Evolutionary conservation across 2,329 filamentous ascomycete species (phyloP), one percentile per base, ranked within the genome.

Genomic region (Hypocreales sp.): DNA sequence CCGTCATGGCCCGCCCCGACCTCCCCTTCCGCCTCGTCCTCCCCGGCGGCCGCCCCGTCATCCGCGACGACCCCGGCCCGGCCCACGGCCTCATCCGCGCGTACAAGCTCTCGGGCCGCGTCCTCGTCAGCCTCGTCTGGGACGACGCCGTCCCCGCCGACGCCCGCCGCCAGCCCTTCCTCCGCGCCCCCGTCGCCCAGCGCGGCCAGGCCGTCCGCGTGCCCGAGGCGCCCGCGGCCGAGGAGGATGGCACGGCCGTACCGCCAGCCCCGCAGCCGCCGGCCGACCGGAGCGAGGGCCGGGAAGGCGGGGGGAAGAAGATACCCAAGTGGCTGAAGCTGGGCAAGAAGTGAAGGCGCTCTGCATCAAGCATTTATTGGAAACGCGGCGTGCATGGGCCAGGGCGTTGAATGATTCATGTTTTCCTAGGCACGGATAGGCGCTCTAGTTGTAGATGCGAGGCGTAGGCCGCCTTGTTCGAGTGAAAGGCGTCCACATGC

Each of bases 71-170:
- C 11, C 53, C 51, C 9, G 56, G 56, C 24, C 50, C 52, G 7
- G 47, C 51, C 20, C 63, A 64, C 45, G 66, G 48, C 24, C 56
- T 94, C n/a, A 79, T 94, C 31, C 61, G 65, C 27, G 72, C 76
- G 31, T 65, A 92, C 38, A 71, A 74, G 10, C 67, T 94, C 35
- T 65, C 63, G 4, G 73, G 74, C 6, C 66, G 72, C 19, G 74
- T 86, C 18, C 58, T 92, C 7, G 58, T 94, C 23, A 87, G 77
- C 33, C 67, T 92, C 34, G 54, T 72, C 1, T 92, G 83, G 80
- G 69, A 72, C 13, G 66, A 75, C 25, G 60, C 51, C 20, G 78
- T 74, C 2, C 60, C 66, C n/a, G 42, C 55, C 2, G 55, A 62
- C 8, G 65, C 63, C 5, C 60, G 74, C 32, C 63, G 62, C 17